Percentiles rank a stretch among this genome's conserved stretches.
Evolutionary conservation across 768 basidiomycete genomes (phyloP).

Genomic region (Boletus vermiculosoides): DNA sequence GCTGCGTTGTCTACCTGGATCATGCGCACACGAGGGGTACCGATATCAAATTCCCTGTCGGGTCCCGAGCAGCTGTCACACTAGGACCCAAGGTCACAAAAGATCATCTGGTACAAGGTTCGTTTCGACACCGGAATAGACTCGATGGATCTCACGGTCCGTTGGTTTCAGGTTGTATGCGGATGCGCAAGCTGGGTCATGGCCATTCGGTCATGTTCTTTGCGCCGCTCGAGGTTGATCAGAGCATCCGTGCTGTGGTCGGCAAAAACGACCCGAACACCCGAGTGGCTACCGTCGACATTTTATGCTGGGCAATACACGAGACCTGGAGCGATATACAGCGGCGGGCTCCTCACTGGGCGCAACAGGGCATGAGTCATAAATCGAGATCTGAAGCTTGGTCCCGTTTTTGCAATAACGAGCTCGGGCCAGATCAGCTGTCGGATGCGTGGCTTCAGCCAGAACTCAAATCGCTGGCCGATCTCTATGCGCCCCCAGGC

Average conservation of each 20-base stretch:
- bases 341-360: not conserved
- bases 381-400: constrained; percentile 9
- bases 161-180: constrained; percentile 43
- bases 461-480: constrained; percentile 35
- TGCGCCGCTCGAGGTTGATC: constrained; percentile 40
- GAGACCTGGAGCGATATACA: constrained; percentile 35
- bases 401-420: not conserved
- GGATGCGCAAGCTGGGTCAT: constrained; percentile 46
- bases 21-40: constrained; percentile 40
- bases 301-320: constrained; percentile 43
- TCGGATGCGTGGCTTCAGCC: constrained; percentile 35
- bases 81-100: constrained; percentile 35
- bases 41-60: constrained; percentile 33
- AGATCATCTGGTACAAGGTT: constrained; percentile 35
- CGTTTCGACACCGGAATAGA: not conserved
- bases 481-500: constrained; percentile 29
- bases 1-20: constrained; percentile 37
- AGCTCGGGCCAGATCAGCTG: not conserved
- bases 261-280: constrained; percentile 1
- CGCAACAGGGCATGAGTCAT: constrained; percentile 29
- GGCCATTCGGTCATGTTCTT: constrained; percentile 48
- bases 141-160: not conserved
- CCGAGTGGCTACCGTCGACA: constrained; percentile 21
- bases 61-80: constrained; percentile 11
- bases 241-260: constrained; percentile 30